Conservation (phyloP, 768 basidiomycete genomes). For the Amanita polypyramis region DNA sequence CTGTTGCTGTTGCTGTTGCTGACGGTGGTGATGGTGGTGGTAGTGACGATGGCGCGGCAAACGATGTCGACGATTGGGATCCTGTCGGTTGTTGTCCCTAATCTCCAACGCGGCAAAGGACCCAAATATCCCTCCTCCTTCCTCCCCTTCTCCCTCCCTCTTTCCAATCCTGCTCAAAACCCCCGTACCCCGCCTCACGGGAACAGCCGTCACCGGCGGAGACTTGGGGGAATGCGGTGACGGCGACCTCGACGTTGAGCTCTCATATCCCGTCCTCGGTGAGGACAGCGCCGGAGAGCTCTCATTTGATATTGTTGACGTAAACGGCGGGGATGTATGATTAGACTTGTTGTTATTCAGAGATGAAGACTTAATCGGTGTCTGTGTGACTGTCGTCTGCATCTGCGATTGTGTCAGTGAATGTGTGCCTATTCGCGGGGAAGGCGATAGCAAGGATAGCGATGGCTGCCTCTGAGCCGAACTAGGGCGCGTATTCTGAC, state of each 20-base stretch:
- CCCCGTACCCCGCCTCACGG: constrained; percentile 10
- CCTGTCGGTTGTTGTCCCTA: neutral
- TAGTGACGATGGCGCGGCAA: neutral
- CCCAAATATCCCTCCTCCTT: constrained; percentile 1
- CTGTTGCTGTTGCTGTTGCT: neutral
- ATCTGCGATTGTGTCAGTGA: neutral
- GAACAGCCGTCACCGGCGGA: constrained; percentile 23
- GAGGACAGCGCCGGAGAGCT: constrained; percentile 53
- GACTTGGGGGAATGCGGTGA: constrained; percentile 25
- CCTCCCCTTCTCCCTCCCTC: constrained; percentile 7
- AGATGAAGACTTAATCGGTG: neutral
- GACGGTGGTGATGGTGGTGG: neutral
- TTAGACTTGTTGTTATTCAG: constrained; percentile 6
- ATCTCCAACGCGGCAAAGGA: constrained; percentile 5
- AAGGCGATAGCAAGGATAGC: constrained; percentile 2
- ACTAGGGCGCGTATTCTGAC: constrained; percentile 14
- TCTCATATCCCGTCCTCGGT: constrained; percentile 32
- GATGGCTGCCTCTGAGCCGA: constrained; percentile 15
- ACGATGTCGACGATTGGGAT: neutral
- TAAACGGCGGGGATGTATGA: constrained; percentile 18
- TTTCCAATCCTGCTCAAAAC: constrained; percentile 3
- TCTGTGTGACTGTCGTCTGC: neutral
- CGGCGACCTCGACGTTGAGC: constrained; percentile 41
- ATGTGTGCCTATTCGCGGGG: constrained; percentile 1
- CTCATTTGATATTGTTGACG: constrained; percentile 28